Conservation (phyloP, 441 rosid species). For the Breynia disticha region DNA sequence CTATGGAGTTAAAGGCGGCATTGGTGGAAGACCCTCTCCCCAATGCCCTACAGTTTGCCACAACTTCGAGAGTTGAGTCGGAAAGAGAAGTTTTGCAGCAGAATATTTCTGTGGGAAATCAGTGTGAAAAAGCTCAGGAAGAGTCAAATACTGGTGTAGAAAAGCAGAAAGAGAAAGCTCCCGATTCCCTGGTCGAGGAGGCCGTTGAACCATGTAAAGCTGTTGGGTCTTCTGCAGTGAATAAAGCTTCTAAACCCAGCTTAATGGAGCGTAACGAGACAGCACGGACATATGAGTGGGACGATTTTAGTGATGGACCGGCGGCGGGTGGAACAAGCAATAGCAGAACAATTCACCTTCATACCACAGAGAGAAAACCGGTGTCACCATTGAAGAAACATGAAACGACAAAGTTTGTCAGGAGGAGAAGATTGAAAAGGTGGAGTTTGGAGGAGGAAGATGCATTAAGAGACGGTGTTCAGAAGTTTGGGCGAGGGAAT, state of each 20-base stretch:
- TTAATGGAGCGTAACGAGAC: constrained; percentile 42
- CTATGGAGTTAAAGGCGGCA: constrained; percentile 30
- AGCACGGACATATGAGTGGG: constrained; percentile 43
- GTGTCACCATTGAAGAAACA: constrained; percentile 33
- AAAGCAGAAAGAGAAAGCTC: constrained; percentile 4
- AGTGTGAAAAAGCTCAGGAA: constrained; percentile 1
- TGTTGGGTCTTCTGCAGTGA: constrained; percentile 12
- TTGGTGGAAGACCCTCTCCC: constrained; percentile 45
- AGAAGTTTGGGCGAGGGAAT: constrained; percentile 29
- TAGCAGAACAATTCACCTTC: constrained; percentile 13
- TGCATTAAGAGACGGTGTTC: constrained; percentile 32
- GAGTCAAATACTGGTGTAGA: background rate
- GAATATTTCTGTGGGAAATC: constrained; percentile 7
- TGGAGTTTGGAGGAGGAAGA: constrained; percentile 53
- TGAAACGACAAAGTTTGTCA: constrained; percentile 10
- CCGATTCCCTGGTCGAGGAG: constrained; percentile 1
- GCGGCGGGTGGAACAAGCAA: constrained; percentile 19
- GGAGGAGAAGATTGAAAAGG: constrained; percentile 26
- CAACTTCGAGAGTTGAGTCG: constrained; percentile 17
- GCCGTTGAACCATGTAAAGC: constrained; percentile 10
- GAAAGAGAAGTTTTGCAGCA: constrained; percentile 2
- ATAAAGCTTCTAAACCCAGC: constrained; percentile 21
- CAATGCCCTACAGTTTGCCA: constrained; percentile 23
- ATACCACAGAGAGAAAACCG: constrained; percentile 20
- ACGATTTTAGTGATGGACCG: constrained; percentile 32